Evolutionary conservation across 2,329 filamentous ascomycete species (phyloP), one percentile per base, ranked within the genome.

Genomic region (Colletotrichum cordylinicola): DNA sequence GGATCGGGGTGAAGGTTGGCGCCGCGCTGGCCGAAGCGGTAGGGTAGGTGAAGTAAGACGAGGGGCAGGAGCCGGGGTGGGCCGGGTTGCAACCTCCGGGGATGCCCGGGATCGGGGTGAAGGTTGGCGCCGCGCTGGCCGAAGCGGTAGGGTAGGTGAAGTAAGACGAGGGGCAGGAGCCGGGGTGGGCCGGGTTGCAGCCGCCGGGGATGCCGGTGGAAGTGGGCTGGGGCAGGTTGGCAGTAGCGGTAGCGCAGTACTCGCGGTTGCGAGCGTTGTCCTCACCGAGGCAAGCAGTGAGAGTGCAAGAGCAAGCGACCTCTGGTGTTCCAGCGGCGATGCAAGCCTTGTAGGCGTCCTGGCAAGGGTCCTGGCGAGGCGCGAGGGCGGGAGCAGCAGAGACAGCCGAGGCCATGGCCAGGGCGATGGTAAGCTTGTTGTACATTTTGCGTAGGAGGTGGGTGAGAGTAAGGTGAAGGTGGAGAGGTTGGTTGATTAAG

Each of bases 31-130:
- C n/a, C n/a, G n/a, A n/a, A n/a, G n/a, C n/a, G n/a, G 67, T 65
- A 4, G 72, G 67, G 29, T 74, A 74, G 39, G 71, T 73, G 65
- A 73, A 73, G 66, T 73, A 73, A n/a, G 65, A 73, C 4, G 68
- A 72, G 6, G 73, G 73, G 69, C 73, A 75, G 4, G 73, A 75
- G 35, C 73, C 73, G 31, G 69, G 73, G 29, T 76, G 71, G 5
- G 74, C 74, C 21, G 74, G 74, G 71, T 76, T 76, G 74, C 74
- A 76, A 6, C 74, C 74, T 10, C 74, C 74, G 58, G 74, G 74
- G 29, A 74, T 76, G 48, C 70, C 65, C 24, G 56, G 29, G 48
- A 72, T 76, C 13, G 70, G 29, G 2, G 70, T 73, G 56, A 73
- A 73, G 2, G 21, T 8, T 15, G 70, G 72, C 7, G 16, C 13